Evolutionary conservation across 805 yeast genomes (phyloP).

Genomic region (Candida andamanensis): DNA sequence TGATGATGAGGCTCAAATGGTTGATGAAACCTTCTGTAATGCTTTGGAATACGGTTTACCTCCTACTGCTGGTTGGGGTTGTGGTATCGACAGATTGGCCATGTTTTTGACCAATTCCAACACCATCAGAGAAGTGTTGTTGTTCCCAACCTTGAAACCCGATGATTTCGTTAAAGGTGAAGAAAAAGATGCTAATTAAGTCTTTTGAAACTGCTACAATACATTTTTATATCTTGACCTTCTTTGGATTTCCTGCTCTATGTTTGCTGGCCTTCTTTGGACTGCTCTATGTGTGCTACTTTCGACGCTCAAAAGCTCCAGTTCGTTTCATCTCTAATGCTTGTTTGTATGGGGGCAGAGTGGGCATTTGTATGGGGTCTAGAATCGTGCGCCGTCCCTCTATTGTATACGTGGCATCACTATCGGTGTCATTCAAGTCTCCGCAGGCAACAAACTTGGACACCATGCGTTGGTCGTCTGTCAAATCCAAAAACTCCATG

Average conservation of each 20-base stretch:
- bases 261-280: not conserved
- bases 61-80: slow-evolving; percentile 99
- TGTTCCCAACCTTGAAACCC: slow-evolving; percentile 99
- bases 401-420: slow-evolving; percentile 87
- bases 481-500: slow-evolving; percentile 43
- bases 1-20: slow-evolving; percentile 96
- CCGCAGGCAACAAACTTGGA: slow-evolving; percentile 98
- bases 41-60: slow-evolving; percentile 98
- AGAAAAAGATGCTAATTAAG: slow-evolving; percentile 17
- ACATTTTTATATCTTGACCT: not conserved
- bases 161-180: slow-evolving; percentile 48
- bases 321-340: slow-evolving; percentile 83
- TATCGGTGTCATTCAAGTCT: slow-evolving; percentile 79
- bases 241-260: too few relatives aligned
- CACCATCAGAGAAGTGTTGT: slow-evolving; percentile 93
- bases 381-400: slow-evolving; percentile 36
- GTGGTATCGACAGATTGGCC: slow-evolving; percentile 97
- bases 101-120: slow-evolving; percentile 97
- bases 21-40: slow-evolving; percentile 95
- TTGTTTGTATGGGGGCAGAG: slow-evolving; percentile 93
- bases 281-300: not conserved
- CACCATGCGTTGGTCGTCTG: slow-evolving; percentile 61
- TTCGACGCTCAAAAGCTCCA: slow-evolving; percentile 38
- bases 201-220: not conserved
- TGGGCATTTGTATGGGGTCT: slow-evolving; percentile 93